These are phyloP conservation scores for Termitomyces sp. DNA, from an alignment of 768 basidiomycete genomes.

Conservation along the genomic window DNA sequence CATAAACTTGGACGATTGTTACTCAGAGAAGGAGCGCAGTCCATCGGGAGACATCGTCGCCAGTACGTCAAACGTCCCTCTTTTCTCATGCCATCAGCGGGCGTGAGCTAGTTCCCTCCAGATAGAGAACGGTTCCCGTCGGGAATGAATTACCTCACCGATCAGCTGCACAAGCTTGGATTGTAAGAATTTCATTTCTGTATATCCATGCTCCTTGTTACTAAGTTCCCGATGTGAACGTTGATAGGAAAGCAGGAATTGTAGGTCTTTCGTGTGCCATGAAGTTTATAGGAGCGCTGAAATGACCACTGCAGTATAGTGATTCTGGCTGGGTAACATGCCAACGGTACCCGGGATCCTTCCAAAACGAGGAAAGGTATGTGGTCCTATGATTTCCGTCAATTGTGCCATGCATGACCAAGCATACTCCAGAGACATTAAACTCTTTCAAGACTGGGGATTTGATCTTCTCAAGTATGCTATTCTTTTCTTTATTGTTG, in stretches of 20 bases:
- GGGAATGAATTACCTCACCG: constrained; percentile 52
- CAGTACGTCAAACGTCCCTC: constrained; percentile 25
- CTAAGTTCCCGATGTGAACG: background rate
- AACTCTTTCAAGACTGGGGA: constrained; percentile 58
- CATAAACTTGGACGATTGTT: constrained; percentile 65
- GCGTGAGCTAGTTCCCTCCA: background rate
- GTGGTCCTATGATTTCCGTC: background rate
- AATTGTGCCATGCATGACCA: background rate
- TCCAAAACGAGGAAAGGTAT: constrained; percentile 39
- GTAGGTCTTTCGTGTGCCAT: constrained; percentile 19
- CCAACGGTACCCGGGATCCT: constrained; percentile 59
- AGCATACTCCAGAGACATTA: constrained; percentile 37
- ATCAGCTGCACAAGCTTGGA: constrained; percentile 50
- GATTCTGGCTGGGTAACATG: constrained; percentile 68
- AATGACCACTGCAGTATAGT: constrained; percentile 33
- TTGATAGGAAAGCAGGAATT: constrained; percentile 35
- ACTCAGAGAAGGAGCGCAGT: constrained; percentile 50
- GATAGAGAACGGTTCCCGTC: constrained; percentile 39
- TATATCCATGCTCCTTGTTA: background rate
- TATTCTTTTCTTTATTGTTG: background rate
- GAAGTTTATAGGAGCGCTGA: no score
- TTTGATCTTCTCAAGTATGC: constrained; percentile 63
- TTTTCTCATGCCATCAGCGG: background rate
- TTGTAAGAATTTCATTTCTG: constrained; percentile 30
- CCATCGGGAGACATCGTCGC: constrained; percentile 46